Evolutionary conservation across 768 basidiomycete species (phyloP), one percentile per base, ranked within the genome.

Genomic region (Kwoniella sp.): DNA sequence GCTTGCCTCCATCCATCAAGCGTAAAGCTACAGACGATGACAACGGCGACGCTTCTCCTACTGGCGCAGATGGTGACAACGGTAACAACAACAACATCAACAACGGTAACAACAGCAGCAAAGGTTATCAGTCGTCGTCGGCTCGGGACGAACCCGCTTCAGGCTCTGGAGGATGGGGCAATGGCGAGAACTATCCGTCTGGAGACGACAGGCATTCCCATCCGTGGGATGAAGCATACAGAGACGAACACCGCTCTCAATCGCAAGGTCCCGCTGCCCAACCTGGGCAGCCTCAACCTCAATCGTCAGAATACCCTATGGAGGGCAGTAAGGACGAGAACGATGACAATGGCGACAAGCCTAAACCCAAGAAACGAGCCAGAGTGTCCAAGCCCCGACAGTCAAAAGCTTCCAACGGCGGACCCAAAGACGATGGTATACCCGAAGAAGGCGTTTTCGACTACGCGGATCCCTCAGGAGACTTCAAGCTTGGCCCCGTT

Each of bases 401-500:
- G 33, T 63, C 66, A 2, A 67, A 56, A 58, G 67, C 52, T 51
- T 13, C 51, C 49, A 55, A 60, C 21, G 58, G 44, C 12, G 51
- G 56, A 2, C 12, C 48, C 33, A 59, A 50, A 29, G 63, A 64
- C 15, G 52, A 64, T 26, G 63, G 58, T 3, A 36, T 64, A 48
- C 58, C 63, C 7, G 56, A 58, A 48, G 63, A 64, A 27, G 62
- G 62, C 19, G 37, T 64, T 6, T 52, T 64, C 13, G 74, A 76
- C 24, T 76, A 69, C 44, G 67, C 65, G 12, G 70, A 73, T 47
- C 53, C 71, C 2, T 64, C 68, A 10, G 59, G 67, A 0, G 74
- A 76, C 52, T 65, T 55, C 36, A 68, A 64, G 47, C n/a, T 58
- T 9, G 74, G 74, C 21, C 68, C 70, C 24, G 70, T 76, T 1